phyloP scores from a whole-genome alignment of 2,329 filamentous ascomycete genomes.

The Colletotrichum magnum region DNA sequence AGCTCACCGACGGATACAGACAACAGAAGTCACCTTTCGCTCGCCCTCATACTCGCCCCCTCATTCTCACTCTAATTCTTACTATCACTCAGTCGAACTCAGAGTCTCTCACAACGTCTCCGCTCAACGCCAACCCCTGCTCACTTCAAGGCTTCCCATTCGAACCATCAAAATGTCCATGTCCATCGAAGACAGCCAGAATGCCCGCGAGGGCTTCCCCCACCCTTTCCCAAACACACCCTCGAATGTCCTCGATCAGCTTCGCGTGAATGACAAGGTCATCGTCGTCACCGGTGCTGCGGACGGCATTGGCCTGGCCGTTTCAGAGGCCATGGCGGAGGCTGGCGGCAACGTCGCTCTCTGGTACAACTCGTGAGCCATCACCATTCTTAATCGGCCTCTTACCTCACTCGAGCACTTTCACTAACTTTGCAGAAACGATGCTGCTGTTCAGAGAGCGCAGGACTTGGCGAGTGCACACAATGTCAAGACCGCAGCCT shows the following conservation, averaged over 20 bases:
- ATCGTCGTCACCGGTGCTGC: slow-evolving; percentile 61
- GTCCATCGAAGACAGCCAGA: slow-evolving; percentile 49
- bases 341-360: slow-evolving; percentile 58
- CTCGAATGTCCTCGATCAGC: slow-evolving; percentile 60
- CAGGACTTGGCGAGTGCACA: slow-evolving; percentile 51
- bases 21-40: not conserved
- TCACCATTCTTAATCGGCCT: no score
- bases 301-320: slow-evolving; percentile 60
- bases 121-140: not conserved
- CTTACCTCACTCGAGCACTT: no score
- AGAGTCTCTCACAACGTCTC: not conserved
- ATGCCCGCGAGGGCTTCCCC: slow-evolving; percentile 51
- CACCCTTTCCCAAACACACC: slow-evolving; percentile 55
- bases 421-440: slow-evolving; percentile 7
- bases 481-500: slow-evolving; percentile 55
- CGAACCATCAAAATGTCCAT: slow-evolving; percentile 54
- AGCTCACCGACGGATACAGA: slow-evolving; percentile 29
- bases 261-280: slow-evolving; percentile 57
- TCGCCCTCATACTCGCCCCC: not conserved
- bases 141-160: not conserved
- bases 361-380: slow-evolving; percentile 51
- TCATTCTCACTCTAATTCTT: not conserved
- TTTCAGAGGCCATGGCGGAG: slow-evolving; percentile 62
- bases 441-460: slow-evolving; percentile 52
- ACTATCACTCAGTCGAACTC: slow-evolving; percentile 3